Percentiles rank a stretch among this genome's conserved stretches.
Conservation (phyloP, 306 rosid species). For the Corylus heterophylla region DNA sequence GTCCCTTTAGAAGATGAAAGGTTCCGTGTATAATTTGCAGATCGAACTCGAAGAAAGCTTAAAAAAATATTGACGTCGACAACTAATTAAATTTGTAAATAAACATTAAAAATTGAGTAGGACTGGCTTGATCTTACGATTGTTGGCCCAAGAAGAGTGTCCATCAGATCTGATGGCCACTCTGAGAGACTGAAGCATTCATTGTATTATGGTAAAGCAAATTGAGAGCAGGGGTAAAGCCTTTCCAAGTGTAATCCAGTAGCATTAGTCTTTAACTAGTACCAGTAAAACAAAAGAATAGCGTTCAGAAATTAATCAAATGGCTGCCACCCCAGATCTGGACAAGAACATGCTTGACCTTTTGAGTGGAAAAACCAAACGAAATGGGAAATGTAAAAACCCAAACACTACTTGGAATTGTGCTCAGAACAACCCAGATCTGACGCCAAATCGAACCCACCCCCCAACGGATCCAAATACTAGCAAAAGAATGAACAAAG, state of each 20-base stretch:
- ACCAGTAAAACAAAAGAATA: background rate
- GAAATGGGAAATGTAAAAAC: constrained; percentile 12
- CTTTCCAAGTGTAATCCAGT: background rate
- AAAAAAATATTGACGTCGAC: background rate
- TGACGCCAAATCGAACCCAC: constrained; percentile 26
- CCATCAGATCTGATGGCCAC: constrained; percentile 5
- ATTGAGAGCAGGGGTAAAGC: background rate
- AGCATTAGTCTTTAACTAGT: background rate
- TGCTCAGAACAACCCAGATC: constrained; percentile 50
- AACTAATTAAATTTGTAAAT: background rate
- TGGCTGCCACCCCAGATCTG: constrained; percentile 10
- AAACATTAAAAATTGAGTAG: background rate
- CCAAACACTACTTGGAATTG: constrained; percentile 27
- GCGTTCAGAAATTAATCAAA: background rate
- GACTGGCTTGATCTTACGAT: background rate
- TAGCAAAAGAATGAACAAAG: background rate
- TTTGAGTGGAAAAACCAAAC: background rate
- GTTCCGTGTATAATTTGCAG: background rate
- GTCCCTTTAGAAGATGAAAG: background rate
- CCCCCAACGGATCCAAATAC: background rate
- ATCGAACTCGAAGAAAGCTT: constrained; percentile 2
- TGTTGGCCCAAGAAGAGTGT: background rate
- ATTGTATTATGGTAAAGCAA: background rate
- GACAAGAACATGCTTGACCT: background rate
- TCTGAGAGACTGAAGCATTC: background rate